Base-by-base conservation (phyloP, 495 filamentous ascomycete genomes). In the Talaromyces proteolyticus region DNA sequence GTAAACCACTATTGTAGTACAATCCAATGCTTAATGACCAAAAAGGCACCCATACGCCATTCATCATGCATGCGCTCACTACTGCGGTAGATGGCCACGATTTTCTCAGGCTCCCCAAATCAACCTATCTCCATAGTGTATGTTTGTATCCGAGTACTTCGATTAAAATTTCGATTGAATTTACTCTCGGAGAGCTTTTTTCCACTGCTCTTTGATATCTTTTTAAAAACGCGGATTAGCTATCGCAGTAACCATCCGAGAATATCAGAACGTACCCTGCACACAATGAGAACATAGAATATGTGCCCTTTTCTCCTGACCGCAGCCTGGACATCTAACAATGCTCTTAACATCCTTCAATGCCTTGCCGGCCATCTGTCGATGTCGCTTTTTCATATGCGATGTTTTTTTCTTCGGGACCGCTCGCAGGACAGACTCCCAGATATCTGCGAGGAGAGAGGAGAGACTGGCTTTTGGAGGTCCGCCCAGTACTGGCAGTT, bases 401-500 rank as follows among this genome's bases (percentile, higher is more conserved):
- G 92, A 95, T 8, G 91, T 95, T 81, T 97, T 99, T 72, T 96
- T 97, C 78, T 99, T 99, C 8, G 93, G 93, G 5, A 96, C 93
- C 3, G 93, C 93, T 53, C 84, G 83, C 26, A 99, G 82, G 34
- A 97, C 79, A 2, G 86, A 89, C 53, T 96, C 94, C 88, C 92
- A 97, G 52, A 99, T 77, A 34, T 83, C 87, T 41, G 78, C 77
- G 16, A 94, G 64, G 3, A 93, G 56, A 7, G 70, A 73, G 1
- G 82, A 78, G 11, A 84, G 55, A 24, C 75, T 79, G 38, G 24
- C 40, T 29, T 29, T 51, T 79, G 65, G 42, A 73, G 73, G 52
- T 85, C 72, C n/a, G 69, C 64, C 22, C 0, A 51, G 40, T 19
- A 75, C 66, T 22, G 82, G 77, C 5, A 85, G 59, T 3, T 69